Percentiles rank a stretch among this genome's conserved stretches.
Conservation (phyloP, 768 basidiomycete genomes). For the Dendrothele bispora region DNA sequence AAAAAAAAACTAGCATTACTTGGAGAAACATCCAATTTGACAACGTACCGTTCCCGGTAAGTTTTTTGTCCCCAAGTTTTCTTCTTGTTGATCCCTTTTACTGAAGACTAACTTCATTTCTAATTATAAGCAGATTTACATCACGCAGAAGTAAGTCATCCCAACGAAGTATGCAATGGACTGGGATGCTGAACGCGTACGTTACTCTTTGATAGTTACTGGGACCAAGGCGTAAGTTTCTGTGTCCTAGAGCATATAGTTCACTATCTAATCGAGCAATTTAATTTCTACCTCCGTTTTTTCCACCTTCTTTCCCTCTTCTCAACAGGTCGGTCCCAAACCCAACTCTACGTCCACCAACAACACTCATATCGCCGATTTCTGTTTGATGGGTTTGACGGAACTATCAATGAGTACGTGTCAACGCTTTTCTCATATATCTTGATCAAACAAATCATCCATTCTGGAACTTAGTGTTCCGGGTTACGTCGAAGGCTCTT, state of each 20-base stretch:
- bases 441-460: conserved; percentile 8
- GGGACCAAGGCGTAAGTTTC: conserved; percentile 52
- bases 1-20: conserved; percentile 39
- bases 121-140: conserved; percentile 44
- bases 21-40: conserved; percentile 57
- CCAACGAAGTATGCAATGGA: too few species aligned
- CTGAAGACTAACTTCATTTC: not conserved
- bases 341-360: conserved; percentile 45
- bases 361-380: conserved; percentile 57
- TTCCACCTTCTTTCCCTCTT: not conserved
- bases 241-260: too few species aligned
- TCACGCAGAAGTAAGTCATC: conserved; percentile 64
- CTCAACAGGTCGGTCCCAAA: conserved; percentile 14
- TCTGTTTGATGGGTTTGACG: conserved; percentile 56
- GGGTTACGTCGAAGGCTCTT: conserved; percentile 55
- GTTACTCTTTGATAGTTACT: conserved; percentile 46
- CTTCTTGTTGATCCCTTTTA: not conserved
- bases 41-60: conserved; percentile 56
- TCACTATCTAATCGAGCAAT: too few species aligned
- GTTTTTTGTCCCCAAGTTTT: conserved; percentile 8
- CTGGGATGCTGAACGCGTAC: not conserved
- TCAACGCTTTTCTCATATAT: not conserved
- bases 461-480: conserved; percentile 27
- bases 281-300: not conserved
- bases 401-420: conserved; percentile 46